These are phyloP conservation scores for Phytopythium kandeliae DNA, from an alignment of 352 stramenopile species.

Conservation along the genomic window DNA sequence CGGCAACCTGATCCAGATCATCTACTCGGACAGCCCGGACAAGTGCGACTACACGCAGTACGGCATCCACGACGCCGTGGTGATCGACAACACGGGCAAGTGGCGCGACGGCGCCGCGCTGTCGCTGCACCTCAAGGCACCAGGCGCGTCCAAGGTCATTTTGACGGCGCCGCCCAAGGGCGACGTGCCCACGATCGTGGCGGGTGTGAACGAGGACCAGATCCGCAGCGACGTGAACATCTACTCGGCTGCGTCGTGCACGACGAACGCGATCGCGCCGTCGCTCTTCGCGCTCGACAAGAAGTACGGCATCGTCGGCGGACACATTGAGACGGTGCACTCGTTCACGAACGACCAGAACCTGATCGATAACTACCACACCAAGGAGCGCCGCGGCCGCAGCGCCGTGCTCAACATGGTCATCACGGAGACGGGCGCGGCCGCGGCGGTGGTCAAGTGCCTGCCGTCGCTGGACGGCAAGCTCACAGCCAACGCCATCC, in stretches of 20 bases:
- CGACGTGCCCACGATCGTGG: constrained; percentile 69
- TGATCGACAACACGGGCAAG: constrained; percentile 88
- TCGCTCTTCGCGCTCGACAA: constrained; percentile 69
- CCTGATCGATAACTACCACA: constrained; percentile 87
- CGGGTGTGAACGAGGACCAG: constrained; percentile 70
- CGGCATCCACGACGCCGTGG: constrained; percentile 81
- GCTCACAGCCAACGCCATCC: constrained; percentile 98
- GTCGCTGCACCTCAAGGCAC: constrained; percentile 67
- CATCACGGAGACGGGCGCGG: constrained; percentile 83
- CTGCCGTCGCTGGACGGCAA: constrained; percentile 94
- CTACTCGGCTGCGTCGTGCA: constrained; percentile 79
- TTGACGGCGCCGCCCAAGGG: constrained; percentile 75
- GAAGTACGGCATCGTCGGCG: constrained; percentile 76
- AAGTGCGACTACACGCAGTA: constrained; percentile 87
- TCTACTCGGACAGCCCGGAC: constrained; percentile 76
- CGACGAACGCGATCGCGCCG: constrained; percentile 82
- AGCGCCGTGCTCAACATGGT: constrained; percentile 89
- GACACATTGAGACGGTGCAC: constrained; percentile 87
- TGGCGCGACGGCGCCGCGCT: constrained; percentile 70
- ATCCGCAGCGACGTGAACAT: constrained; percentile 57
- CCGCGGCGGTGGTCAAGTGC: constrained; percentile 81
- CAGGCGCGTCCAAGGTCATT: constrained; percentile 76
- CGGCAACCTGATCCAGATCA: constrained; percentile 86
- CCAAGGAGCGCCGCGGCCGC: constrained; percentile 81
- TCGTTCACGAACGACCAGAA: constrained; percentile 91